Evolutionary conservation across 1,284 basidiomycete genomes (phyloP), one percentile per base, ranked within the genome.

Genomic region (Microbotryomycetes sp.): DNA sequence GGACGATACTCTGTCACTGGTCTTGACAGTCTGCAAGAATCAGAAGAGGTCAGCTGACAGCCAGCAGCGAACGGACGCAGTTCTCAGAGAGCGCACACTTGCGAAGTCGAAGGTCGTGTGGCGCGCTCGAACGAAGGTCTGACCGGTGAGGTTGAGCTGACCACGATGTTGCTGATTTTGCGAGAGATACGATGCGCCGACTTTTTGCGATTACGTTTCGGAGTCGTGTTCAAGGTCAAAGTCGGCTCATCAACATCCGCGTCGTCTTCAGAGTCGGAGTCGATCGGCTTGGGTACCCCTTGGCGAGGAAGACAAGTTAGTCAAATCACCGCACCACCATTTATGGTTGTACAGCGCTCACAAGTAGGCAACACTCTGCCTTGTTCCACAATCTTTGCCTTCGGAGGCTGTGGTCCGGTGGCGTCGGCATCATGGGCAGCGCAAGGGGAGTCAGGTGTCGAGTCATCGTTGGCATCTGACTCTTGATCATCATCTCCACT

Each of bases 201-300:
- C 19, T 19, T 42, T 42, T 9, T 42, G 36, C 36, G 36, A 12
- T 42, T 42, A 42, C 36, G 36, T 42, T 42, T 42, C 36, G 64
- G 62, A 14, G 57, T 58, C 2, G 51, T 31, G 29, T 65, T 49
- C 22, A 52, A 52, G 9, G 52, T 68, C 32, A 68, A 29, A 3
- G 66, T 68, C 15, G 66, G 66, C 45, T 68, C 66, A 47, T 66
- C 64, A 32, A 58, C 55, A 22, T 66, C 64, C 4, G 36, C 59
- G 22, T 61, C 54, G 36, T 42, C 49, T 2, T 61, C 54, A 25
- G 58, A 54, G 6, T 49, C 52, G 2, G 42, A 28, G 7, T 56
- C 54, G 50, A 52, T 29, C 22, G 22, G 26, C 6, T 54, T 49
- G 0, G 54, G 50, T 0, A 60, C 45, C 64, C 61, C 65, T 60